Percentiles rank a stretch among this genome's conserved stretches.
Conservation (phyloP, 257 asterid species). For the Apocynum venetum region DNA sequence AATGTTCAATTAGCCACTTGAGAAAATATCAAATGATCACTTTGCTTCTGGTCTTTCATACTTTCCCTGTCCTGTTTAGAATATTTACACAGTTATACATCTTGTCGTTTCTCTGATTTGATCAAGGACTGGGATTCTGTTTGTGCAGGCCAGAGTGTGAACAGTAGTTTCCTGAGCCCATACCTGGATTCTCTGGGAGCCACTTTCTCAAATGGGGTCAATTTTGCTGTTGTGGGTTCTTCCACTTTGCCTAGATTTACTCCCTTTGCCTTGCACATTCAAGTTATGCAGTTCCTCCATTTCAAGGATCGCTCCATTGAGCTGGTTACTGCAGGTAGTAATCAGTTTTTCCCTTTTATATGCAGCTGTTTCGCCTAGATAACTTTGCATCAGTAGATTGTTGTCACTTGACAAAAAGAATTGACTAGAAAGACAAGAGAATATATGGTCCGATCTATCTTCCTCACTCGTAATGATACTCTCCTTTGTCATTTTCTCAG, state of each 20-base stretch:
- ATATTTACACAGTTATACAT: background rate
- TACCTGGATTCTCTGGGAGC: conserved; percentile 69
- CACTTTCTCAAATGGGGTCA: conserved; percentile 67
- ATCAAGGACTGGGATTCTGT: conserved; percentile 4
- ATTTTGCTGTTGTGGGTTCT: conserved; percentile 85
- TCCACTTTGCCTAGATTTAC: conserved; percentile 49
- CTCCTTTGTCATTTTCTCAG: background rate
- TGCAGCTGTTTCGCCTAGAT: background rate
- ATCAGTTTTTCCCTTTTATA: background rate
- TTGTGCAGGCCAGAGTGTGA: conserved; percentile 68
- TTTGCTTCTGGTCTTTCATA: background rate
- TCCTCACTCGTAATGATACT: background rate
- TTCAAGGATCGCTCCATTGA: conserved; percentile 65
- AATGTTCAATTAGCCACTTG: background rate
- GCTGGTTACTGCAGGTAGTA: conserved; percentile 53
- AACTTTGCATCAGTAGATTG: background rate
- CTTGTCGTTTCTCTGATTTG: background rate
- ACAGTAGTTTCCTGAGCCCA: conserved; percentile 58
- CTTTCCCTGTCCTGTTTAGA: background rate
- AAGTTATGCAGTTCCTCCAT: conserved; percentile 71
- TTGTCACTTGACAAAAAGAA: background rate
- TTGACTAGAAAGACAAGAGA: background rate
- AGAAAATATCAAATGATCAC: background rate
- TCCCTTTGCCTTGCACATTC: conserved; percentile 70
- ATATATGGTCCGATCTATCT: background rate